Evolutionary conservation across 495 filamentous ascomycete species (phyloP).

Genomic region (Penicillium desertorum): DNA sequence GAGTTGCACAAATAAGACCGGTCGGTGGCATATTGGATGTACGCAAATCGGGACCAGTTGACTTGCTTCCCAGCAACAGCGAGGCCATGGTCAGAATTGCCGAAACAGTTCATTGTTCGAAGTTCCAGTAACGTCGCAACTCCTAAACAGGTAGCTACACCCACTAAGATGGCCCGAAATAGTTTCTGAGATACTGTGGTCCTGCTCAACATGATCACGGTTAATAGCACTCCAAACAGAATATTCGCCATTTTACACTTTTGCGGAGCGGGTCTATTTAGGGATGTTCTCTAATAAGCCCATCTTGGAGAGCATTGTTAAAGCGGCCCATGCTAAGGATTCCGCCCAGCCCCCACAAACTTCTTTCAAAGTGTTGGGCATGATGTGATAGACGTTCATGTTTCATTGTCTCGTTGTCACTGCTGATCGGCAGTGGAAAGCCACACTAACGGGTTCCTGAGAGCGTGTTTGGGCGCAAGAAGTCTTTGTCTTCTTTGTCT

Average conservation of each 20-base stretch:
- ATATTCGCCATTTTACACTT: not conserved
- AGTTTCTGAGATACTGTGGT: not conserved
- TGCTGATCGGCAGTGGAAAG: not conserved
- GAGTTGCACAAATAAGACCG: constrained; percentile 64
- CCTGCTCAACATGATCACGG: not conserved
- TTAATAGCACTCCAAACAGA: not conserved
- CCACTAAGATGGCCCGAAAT: not conserved
- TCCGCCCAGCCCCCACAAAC: not conserved
- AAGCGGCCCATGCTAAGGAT: not conserved
- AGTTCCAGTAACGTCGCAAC: not conserved
- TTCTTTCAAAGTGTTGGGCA: not conserved
- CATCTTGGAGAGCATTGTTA: not conserved
- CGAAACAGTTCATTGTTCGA: not conserved
- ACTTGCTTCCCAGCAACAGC: not conserved
- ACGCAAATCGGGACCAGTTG: constrained; percentile 58
- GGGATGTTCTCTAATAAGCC: not conserved
- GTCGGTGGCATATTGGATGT: constrained; percentile 62
- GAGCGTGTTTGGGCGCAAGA: not conserved
- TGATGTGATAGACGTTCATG: not conserved
- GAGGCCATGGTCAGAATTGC: not conserved
- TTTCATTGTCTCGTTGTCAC: too few relatives aligned
- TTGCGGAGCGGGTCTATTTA: not conserved
- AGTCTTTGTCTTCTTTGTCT: not conserved
- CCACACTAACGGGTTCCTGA: not conserved
- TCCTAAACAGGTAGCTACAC: not conserved